Percentiles rank a stretch among this genome's conserved stretches.
phyloP scores from a whole-genome alignment of 2,329 filamentous ascomycete genomes.

The Fusarium paranaense region DNA sequence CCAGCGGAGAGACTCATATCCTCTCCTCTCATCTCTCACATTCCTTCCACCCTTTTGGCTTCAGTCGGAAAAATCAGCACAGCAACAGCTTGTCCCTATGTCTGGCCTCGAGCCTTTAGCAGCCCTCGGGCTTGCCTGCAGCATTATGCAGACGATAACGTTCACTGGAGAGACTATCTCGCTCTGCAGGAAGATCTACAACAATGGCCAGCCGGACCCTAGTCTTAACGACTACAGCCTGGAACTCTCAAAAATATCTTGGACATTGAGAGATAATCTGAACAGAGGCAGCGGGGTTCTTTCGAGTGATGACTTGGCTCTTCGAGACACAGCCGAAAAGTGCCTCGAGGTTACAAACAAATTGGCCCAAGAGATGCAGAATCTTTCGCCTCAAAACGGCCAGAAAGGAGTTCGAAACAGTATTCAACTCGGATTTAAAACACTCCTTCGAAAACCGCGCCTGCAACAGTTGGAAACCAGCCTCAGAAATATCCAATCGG shows the following conservation, averaged over 20 bases:
- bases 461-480: background rate
- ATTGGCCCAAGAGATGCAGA: background rate
- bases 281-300: background rate
- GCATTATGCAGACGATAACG: background rate
- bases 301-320: background rate
- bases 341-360: background rate
- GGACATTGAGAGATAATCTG: no score
- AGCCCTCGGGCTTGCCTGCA: background rate
- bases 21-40: no score
- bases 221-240: background rate
- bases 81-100: no score
- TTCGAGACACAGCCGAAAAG: background rate
- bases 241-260: background rate
- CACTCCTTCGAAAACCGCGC: background rate
- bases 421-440: background rate
- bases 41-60: no score
- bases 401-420: background rate
- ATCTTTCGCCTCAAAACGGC: background rate
- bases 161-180: background rate
- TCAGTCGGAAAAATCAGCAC: no score
- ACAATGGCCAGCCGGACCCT: background rate
- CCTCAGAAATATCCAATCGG: background rate
- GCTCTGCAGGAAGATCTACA: background rate
- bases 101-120: background rate
- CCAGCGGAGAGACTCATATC: no score